Evolutionary conservation across 164 flowering plant genomes (phyloP), one percentile per base, ranked within the genome.

Genomic region (Taxillus chinensis): DNA sequence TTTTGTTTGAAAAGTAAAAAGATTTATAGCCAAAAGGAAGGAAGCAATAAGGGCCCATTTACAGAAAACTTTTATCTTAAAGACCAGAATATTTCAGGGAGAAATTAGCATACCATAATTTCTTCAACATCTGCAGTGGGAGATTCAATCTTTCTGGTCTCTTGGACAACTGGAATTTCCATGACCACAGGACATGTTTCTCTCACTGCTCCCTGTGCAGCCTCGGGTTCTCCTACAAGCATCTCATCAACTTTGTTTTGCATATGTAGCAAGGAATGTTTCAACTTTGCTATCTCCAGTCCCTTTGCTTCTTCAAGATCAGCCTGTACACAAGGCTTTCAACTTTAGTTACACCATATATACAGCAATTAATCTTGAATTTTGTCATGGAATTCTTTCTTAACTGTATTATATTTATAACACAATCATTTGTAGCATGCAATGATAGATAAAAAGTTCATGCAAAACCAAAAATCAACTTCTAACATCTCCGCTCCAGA

Each of bases 221-320:
- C 77, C 58, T 82, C 85, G 41, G 75, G 70, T 70, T 89, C 90
- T 65, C 71, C 75, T 39, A 70, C 59, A 61, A 80, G 76, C 69
- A 78, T 53, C 71, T 83, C 93, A 51, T 82, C 80, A 13, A 78
- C 59, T 71, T 79, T 74, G 39, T 17, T 62, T 53, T 74, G 80
- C 89, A 80, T 63, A 17, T 72, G 76, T 62, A 76, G 78, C 71
- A 80, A 56, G 45, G 89, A 76, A 5, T 71, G 58, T 53, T 78
- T 82, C 67, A 81, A 72, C 62, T 73, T 76, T 45, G 73, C 39
- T 61, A 73, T 77, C 60, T 89, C 90, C 65, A 78, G 82, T 62
- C 60, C 79, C 69, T 81, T 83, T 58, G 77, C 78, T 66, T 91
- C 90, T 81, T 85, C 92, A 72, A 82, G 69, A 64, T 87, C 82